Evolutionary conservation across 305 asterid species (phyloP).

Genomic region (Plantago coronopus): DNA sequence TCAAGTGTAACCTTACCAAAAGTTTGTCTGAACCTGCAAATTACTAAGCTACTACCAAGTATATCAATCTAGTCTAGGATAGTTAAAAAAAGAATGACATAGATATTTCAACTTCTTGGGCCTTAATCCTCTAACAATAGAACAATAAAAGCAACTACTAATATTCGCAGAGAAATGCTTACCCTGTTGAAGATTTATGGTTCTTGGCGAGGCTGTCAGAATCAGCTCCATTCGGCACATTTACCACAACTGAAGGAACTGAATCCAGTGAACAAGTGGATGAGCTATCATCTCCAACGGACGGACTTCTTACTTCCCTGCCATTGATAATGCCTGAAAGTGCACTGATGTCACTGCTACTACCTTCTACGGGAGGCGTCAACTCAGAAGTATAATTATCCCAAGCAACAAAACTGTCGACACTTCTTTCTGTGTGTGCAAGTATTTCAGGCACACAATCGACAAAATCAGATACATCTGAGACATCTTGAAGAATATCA

Average conservation of each 20-base stretch:
- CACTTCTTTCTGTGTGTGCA: constrained; percentile 60
- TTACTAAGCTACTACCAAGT: too few species aligned
- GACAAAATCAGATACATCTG: constrained; percentile 72
- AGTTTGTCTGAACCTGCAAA: too few species aligned
- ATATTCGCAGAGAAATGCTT: not conserved
- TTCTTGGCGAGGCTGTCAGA: constrained; percentile 44
- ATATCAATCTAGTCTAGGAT: too few species aligned
- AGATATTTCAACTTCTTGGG: too few species aligned
- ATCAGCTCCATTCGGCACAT: constrained; percentile 41
- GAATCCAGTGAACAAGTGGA: constrained; percentile 81
- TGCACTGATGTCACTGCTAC: constrained; percentile 47
- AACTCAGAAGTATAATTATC: constrained; percentile 63
- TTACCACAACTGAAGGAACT: constrained; percentile 49
- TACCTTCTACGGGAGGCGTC: constrained; percentile 46
- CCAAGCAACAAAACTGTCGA: constrained; percentile 49
- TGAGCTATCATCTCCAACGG: constrained; percentile 70
- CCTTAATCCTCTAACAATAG: too few species aligned
- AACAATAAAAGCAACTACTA: too few species aligned
- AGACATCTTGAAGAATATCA: constrained; percentile 57
- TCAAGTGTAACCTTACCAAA: too few species aligned
- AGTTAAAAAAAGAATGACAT: too few species aligned
- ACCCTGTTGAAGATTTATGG: constrained; percentile 68
- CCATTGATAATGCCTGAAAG: constrained; percentile 52
- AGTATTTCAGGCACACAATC: constrained; percentile 56
- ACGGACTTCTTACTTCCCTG: constrained; percentile 42